Evolutionary conservation across 331 rosid species (phyloP), one percentile per base, ranked within the genome.

Genomic region (Quercus tomentella): DNA sequence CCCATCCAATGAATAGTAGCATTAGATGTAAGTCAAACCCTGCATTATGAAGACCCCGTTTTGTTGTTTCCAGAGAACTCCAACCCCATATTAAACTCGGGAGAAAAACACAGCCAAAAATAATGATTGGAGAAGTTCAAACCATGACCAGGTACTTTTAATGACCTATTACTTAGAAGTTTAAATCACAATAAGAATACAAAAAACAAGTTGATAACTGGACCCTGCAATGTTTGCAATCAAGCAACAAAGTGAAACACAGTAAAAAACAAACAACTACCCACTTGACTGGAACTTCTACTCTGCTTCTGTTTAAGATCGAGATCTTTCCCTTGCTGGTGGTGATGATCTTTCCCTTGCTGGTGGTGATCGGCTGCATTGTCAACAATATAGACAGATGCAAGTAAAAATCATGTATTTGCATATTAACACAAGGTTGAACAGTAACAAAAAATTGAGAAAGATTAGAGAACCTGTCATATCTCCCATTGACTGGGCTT

Each of bases 401-500:
- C 16, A 72, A 58, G 73, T 68, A 62, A 43, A 17, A 20, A 22
- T 70, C 63, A 45, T 2, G 69, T 16, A 35, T 6, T 33, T 10
- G 49, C 41, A 69, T 16, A 28, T 26, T 20, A 26, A 56, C 26
- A 70, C 23, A 85, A 76, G 73, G 12, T 3, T 7, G 15, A 45
- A 58, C 22, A 55, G 22, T 35, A 20, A 1, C 73, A 41, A 71
- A 10, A 6, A 18, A 18, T 41, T 30, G 49, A 80, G 26, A 61
- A 80, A 52, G 60, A 43, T 55, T 33, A 35, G 14, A 35, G 14
- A 23, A 83, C 94, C 96, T 92, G 81, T 82, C 84, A 75, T 88
- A 91, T 89, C 94, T 88, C 66, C 91, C 89, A 81, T 89, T 84
- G 55, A 81, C 62, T 9, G 97, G 97, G 86, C 97, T 92, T 77